Conservation (phyloP, 2,329 filamentous ascomycete genomes). For the Fusarium chuoi region DNA sequence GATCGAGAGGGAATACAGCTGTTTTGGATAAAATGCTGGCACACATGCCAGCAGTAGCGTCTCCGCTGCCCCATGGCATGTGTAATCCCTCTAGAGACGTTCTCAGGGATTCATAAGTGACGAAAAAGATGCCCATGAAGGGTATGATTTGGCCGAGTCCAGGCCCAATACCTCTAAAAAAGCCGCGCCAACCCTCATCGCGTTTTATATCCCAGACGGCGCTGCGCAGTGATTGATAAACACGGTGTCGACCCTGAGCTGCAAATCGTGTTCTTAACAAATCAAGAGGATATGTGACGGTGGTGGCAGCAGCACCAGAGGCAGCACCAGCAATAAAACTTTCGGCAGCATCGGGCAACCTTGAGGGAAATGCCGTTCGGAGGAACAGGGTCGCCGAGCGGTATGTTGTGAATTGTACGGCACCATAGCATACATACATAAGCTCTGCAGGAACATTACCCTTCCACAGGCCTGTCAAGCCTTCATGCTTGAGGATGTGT, state of each 20-base stretch:
- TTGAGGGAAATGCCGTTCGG: conserved; percentile 56
- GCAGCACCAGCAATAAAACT: conserved; percentile 86
- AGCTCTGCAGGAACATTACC: conserved; percentile 96
- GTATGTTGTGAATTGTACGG: conserved; percentile 90
- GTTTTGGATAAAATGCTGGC: conserved; percentile 89
- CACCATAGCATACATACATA: conserved; percentile 92
- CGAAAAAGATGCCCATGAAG: conserved; percentile 97
- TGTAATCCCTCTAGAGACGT: conserved; percentile 64
- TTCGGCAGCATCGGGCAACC: conserved; percentile 73
- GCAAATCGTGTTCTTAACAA: conserved; percentile 94
- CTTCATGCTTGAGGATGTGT: conserved; percentile 82
- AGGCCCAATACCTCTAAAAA: conserved; percentile 87
- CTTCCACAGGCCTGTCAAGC: conserved; percentile 91
- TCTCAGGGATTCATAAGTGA: conserved; percentile 82
- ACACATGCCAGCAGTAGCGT: conserved; percentile 83
- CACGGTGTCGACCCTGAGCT: conserved; percentile 82
- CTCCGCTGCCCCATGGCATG: conserved; percentile 78
- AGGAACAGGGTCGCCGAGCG: conserved; percentile 77
- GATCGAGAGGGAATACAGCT: conserved; percentile 89
- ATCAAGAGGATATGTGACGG: conserved; percentile 90
- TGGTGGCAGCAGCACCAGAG: conserved; percentile 85
- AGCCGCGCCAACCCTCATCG: conserved; percentile 80
- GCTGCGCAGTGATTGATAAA: conserved; percentile 78
- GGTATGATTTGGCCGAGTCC: conserved; percentile 89
- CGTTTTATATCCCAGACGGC: conserved; percentile 78